These are phyloP conservation scores for Umbellularia californica DNA, from an alignment of 164 flowering plant species.

Conservation along the genomic window DNA sequence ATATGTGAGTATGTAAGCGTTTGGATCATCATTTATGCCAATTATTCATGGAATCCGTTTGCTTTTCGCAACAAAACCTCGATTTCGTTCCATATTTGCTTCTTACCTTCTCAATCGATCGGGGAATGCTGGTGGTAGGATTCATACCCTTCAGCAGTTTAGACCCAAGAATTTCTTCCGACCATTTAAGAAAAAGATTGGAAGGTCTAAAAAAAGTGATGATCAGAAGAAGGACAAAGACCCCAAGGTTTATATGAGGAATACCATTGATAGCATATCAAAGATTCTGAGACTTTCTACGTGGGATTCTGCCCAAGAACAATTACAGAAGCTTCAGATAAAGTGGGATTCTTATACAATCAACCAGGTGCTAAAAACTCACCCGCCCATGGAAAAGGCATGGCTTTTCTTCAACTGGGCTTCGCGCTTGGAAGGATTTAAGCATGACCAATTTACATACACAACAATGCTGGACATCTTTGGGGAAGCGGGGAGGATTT, in stretches of 20 bases:
- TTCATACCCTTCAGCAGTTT: constrained; percentile 24
- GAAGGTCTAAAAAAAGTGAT: constrained; percentile 11
- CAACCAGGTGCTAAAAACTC: constrained; percentile 75
- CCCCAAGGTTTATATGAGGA: constrained; percentile 48
- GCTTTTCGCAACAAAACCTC: constrained; percentile 11
- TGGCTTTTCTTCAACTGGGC: constrained; percentile 93
- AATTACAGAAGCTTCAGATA: constrained; percentile 40
- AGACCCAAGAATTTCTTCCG: constrained; percentile 14
- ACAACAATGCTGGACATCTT: constrained; percentile 94
- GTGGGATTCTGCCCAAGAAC: constrained; percentile 75
- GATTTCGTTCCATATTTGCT: neutral
- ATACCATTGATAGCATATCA: constrained; percentile 42
- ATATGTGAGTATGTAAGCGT: neutral
- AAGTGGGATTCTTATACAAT: constrained; percentile 84
- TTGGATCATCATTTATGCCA: constrained; percentile 16
- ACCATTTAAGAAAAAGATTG: constrained; percentile 11
- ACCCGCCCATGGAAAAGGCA: constrained; percentile 88
- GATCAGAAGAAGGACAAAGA: constrained; percentile 14
- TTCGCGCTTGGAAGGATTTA: constrained; percentile 45
- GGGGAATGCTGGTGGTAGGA: constrained; percentile 10
- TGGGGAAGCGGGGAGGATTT: constrained; percentile 81
- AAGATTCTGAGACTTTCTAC: constrained; percentile 56
- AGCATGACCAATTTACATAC: constrained; percentile 88
- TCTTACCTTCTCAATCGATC: neutral
- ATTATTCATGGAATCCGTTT: constrained; percentile 10